These are phyloP conservation scores for Fragosphaeria purpurea DNA, from an alignment of 2,329 filamentous ascomycete species.

Conservation along the genomic window DNA sequence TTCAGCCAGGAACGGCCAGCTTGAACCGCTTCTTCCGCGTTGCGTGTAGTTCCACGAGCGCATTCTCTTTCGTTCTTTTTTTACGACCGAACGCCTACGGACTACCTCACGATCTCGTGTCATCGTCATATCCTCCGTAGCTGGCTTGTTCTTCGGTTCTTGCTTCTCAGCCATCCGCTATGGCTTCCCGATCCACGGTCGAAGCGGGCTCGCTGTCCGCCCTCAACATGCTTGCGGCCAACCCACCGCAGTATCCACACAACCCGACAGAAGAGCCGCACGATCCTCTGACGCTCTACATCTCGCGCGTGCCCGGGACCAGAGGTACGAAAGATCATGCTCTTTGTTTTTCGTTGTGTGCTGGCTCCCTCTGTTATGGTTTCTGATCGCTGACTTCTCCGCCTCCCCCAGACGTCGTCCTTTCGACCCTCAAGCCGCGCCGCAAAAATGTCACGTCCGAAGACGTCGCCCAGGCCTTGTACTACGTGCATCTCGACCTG, in stretches of 20 bases:
- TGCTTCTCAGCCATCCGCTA: background rate
- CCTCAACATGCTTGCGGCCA: conserved; percentile 70
- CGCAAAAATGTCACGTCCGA: conserved; percentile 80
- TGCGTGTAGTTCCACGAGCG: no score
- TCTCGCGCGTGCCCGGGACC: conserved; percentile 84
- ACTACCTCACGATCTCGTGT: no score
- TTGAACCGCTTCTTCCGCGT: no score
- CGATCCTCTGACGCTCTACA: conserved; percentile 74
- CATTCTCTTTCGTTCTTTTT: no score
- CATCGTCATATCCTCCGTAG: no score
- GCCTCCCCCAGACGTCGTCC: conserved; percentile 62
- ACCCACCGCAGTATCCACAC: conserved; percentile 77
- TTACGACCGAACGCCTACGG: no score
- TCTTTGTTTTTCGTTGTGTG: background rate
- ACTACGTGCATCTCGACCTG: conserved; percentile 75
- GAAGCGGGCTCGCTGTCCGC: conserved; percentile 77
- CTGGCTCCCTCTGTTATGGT: background rate
- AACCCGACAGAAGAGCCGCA: conserved; percentile 60
- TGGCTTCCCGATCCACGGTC: conserved; percentile 26
- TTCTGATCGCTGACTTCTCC: conserved; percentile 2
- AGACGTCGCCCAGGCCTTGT: conserved; percentile 79
- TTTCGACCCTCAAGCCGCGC: conserved; percentile 82
- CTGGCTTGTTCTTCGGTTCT: no score
- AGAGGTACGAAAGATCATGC: conserved; percentile 46
- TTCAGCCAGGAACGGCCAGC: no score